Base-by-base conservation (phyloP, 2,329 filamentous ascomycete genomes). In the Pseudogymnoascus sp. region DNA sequence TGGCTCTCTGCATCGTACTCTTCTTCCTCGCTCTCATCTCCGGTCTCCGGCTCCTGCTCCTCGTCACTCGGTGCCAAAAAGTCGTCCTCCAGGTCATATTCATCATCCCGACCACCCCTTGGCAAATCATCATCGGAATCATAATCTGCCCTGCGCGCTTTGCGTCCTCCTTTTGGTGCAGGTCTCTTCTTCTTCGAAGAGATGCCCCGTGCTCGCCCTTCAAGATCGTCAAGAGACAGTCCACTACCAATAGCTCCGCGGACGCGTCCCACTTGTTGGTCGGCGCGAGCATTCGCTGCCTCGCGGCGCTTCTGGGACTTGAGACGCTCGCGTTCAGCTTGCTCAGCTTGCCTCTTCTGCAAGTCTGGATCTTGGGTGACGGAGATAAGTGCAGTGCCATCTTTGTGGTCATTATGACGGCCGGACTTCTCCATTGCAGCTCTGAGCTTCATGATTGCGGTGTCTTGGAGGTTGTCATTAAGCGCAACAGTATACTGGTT, bases 21-120 rank as follows among this genome's bases (percentile, higher is more conserved):
- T 36, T 73, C 70, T 13, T 73, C 71, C 15, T 74, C 71, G 8
- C 72, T 71, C 0, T 88, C 86, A 18, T 86, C 86, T 0, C 81
- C 84, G 2, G 79, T 83, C 33, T 82, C 84, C 63, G 79, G 76
- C 40, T 83, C 84, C 42, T 75, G 72, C 42, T 92, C 89, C 63
- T 90, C 88, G 66, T 91, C 89, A 68, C 87, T 91, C 3, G 80
- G 80, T 3, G 87, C 89, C 62, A 93, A 82, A 71, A 93, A 93
- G 62, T 87, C 89, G 69, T 93, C 89, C 35, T 88, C 88, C 71
- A 87, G 81, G 65, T 92, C 89, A 71, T 93, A 93, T 67, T 90
- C 87, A 66, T 92, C 87, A 64, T 87, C 82, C 60, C 83, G 82
- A 58, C 69, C 62, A 18, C 70, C 52, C 78, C 84, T 83, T 37